Base-by-base conservation (phyloP, 2,329 filamentous ascomycete species). In the Fusarium concolor region DNA sequence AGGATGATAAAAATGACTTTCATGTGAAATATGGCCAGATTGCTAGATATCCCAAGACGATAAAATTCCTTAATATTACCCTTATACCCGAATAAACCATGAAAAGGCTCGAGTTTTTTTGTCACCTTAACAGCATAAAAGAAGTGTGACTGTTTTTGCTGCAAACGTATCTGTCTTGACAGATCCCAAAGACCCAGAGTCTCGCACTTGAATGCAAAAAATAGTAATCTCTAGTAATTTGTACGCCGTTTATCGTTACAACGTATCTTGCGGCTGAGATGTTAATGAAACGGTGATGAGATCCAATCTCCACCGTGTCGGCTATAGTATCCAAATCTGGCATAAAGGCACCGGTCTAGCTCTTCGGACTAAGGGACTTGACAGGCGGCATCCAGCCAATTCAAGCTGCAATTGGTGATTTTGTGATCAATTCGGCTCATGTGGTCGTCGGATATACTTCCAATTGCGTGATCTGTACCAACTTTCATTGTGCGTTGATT, bases 351-450 rank as follows among this genome's bases (percentile, higher is more conserved):
- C 6, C 1, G 4, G n/a, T 6, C 12, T 20, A 6, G 4, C 14
- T 20, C n/a, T 22, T 33, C 59, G 59, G 59, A 22, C 57, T n/a
- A 62, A 62, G 22, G 59, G 59, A 62, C 24, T 29, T 51, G 6
- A 20, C 2, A 33, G 26, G 26, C 15, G 22, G 37, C 29, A 31
- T 12, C 12, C 29, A 31, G 4, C 11, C n/a, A 20, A 35, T 22
- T 17, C 1, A 7, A 41, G 22, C 18, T 41, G 35, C 37, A 28
- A 46, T 42, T 53, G 17, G 46, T 20, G 18, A 22, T 9, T 15
- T 24, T 7, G 4, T n/a, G 29, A 11, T 39, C 9, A 20, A 8
- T 7, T 10, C 10, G 14, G 6, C n/a, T 33, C 5, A 15, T 26
- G 5, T n/a, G 0, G 1, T 6, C 11, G 9, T n/a, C 31, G 22